These are phyloP conservation scores for Lentinula sp. DNA, from an alignment of 768 basidiomycete genomes.

Conservation along the genomic window DNA sequence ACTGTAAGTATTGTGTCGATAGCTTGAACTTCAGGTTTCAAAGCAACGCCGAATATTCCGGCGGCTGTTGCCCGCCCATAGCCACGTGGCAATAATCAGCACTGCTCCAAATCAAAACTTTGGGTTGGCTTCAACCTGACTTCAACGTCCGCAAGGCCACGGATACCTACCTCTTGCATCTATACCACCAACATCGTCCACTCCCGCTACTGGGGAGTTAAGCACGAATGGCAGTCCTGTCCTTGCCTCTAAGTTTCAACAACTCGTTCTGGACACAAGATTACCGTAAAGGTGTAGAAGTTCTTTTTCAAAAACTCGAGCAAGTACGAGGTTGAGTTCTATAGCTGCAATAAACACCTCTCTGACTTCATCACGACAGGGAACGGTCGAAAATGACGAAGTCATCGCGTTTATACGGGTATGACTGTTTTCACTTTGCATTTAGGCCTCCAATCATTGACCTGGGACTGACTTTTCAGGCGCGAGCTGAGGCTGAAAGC, in stretches of 20 bases:
- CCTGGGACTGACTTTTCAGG: constrained; percentile 32
- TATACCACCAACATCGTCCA: neutral
- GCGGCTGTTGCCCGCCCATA: too few relatives aligned
- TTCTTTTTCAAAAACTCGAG: constrained; percentile 70
- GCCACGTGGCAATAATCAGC: too few relatives aligned
- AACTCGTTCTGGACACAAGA: constrained; percentile 97
- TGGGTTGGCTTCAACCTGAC: too few relatives aligned
- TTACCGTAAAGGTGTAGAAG: constrained; percentile 78
- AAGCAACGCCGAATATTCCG: too few relatives aligned
- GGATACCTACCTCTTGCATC: neutral
- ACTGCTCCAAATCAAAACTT: too few relatives aligned
- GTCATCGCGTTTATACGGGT: constrained; percentile 81
- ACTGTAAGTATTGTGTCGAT: too few relatives aligned
- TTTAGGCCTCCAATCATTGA: neutral
- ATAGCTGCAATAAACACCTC: constrained; percentile 3
- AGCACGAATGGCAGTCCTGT: constrained; percentile 70
- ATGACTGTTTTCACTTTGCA: constrained; percentile 17
- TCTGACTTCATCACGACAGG: constrained; percentile 36
- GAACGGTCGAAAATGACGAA: constrained; percentile 78
- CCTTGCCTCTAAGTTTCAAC: constrained; percentile 81
- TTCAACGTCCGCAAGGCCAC: too few relatives aligned
- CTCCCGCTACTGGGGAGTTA: neutral
- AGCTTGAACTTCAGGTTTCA: too few relatives aligned
- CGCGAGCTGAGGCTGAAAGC: constrained; percentile 66
- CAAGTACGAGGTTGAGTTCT: constrained; percentile 41